Conservation (phyloP, 1,284 basidiomycete genomes). For the Anthracocystis walkeri region DNA sequence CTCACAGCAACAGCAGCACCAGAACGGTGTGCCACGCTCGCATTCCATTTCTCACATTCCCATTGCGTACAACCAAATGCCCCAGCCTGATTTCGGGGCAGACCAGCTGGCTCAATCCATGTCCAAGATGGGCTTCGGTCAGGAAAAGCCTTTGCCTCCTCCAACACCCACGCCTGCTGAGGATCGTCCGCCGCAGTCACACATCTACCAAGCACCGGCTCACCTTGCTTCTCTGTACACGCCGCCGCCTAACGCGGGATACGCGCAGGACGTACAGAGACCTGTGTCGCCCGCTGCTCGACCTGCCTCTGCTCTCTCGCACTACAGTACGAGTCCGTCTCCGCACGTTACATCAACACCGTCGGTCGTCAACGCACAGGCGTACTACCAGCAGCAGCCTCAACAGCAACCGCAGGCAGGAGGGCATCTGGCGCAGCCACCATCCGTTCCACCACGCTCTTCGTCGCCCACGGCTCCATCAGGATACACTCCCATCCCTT, state of each 20-base stretch:
- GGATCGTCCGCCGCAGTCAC: slow-evolving; percentile 42
- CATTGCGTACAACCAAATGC: slow-evolving; percentile 28
- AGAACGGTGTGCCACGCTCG: slow-evolving; percentile 35
- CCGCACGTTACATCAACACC: slow-evolving; percentile 18
- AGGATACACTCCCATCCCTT: slow-evolving; percentile 35
- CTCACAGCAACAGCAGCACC: slow-evolving; percentile 14
- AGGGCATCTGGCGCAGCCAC: slow-evolving; percentile 25
- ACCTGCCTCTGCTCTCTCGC: slow-evolving; percentile 34
- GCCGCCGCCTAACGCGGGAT: slow-evolving; percentile 17
- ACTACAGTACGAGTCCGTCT: slow-evolving; percentile 36
- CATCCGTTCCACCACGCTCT: slow-evolving; percentile 25
- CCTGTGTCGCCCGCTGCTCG: slow-evolving; percentile 41
- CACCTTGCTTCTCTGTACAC: slow-evolving; percentile 47
- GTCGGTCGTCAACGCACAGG: slow-evolving; percentile 50
- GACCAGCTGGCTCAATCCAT: slow-evolving; percentile 45
- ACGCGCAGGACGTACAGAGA: slow-evolving; percentile 21
- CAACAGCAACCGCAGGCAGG: slow-evolving; percentile 26
- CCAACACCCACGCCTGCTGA: slow-evolving; percentile 22
- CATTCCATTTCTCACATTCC: slow-evolving; percentile 42
- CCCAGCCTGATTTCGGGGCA: slow-evolving; percentile 36
- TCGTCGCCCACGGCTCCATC: slow-evolving; percentile 28
- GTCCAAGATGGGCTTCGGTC: slow-evolving; percentile 43
- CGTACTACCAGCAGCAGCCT: slow-evolving; percentile 40
- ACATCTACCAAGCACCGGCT: slow-evolving; percentile 48
- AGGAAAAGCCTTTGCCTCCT: slow-evolving; percentile 32